A percentile compares a stretch with the other conserved stretches of the same genome.
Conservation (phyloP, 1,284 basidiomycete species). For the Rhodofomes roseus region DNA sequence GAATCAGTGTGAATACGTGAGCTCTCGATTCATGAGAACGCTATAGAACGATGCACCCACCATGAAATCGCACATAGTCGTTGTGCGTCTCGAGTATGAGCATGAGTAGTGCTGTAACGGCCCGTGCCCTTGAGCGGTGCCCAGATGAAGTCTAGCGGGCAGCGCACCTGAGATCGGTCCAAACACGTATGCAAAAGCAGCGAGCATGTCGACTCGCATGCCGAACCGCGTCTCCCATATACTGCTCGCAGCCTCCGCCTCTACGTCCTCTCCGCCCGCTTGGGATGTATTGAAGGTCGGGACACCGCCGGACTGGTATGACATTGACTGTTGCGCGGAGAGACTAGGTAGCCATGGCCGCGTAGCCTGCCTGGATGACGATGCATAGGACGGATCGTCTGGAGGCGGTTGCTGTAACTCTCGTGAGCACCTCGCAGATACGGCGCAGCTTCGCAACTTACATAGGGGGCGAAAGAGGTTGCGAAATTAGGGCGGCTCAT, state of each 20-base stretch:
- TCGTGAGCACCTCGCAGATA: background rate
- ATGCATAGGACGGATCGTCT: slow-evolving; percentile 43
- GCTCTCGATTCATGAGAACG: background rate
- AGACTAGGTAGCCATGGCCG: slow-evolving; percentile 57
- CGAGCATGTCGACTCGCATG: slow-evolving; percentile 67
- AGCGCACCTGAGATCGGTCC: slow-evolving; percentile 73
- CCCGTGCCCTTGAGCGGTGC: background rate
- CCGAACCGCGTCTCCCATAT: slow-evolving; percentile 74
- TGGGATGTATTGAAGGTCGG: slow-evolving; percentile 53
- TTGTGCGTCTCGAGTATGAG: slow-evolving; percentile 78
- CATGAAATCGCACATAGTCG: slow-evolving; percentile 79
- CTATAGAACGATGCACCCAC: slow-evolving; percentile 33
- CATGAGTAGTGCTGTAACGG: slow-evolving; percentile 53
- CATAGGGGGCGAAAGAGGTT: slow-evolving; percentile 50
- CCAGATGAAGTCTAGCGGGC: background rate
- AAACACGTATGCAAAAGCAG: slow-evolving; percentile 65
- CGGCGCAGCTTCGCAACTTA: slow-evolving; percentile 26
- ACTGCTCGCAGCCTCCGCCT: slow-evolving; percentile 48
- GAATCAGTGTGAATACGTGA: slow-evolving; percentile 7
- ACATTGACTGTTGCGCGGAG: slow-evolving; percentile 33
- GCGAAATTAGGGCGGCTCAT: slow-evolving; percentile 33
- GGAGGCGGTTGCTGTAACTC: slow-evolving; percentile 52
- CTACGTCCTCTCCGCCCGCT: slow-evolving; percentile 42
- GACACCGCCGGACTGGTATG: slow-evolving; percentile 71
- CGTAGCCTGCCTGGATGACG: slow-evolving; percentile 27